Evolutionary conservation across 1,139 yeast genomes (phyloP).

Genomic region (Entelexis paramagnoliae): DNA sequence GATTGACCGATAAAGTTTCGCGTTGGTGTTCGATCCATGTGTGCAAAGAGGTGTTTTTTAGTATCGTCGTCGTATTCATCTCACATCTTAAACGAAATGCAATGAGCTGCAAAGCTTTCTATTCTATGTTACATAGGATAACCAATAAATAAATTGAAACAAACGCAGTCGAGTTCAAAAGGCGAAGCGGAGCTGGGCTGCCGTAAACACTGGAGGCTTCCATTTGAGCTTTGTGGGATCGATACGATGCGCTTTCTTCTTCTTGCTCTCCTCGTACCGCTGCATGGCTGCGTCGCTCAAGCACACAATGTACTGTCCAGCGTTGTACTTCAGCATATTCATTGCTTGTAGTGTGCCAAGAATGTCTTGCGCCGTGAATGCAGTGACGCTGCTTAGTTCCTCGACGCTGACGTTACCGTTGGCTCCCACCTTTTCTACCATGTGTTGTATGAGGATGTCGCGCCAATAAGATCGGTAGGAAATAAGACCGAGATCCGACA

Average conservation of each 20-base stretch:
- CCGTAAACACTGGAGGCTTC: constrained; percentile 96
- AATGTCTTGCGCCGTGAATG: constrained; percentile 96
- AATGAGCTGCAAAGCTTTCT: too few relatives aligned
- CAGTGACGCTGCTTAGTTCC: constrained; percentile 72
- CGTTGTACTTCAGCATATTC: constrained; percentile 81
- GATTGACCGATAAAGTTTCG: constrained; percentile 5
- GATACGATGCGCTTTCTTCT: constrained; percentile 66
- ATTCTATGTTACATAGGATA: neutral
- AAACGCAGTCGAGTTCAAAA: neutral
- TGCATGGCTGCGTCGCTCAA: constrained; percentile 73
- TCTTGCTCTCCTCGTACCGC: constrained; percentile 61
- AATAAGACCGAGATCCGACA: constrained; percentile 84
- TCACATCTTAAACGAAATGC: too few relatives aligned
- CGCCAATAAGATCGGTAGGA: constrained; percentile 97
- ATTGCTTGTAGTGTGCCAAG: constrained; percentile 85
- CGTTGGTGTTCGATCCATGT: too few relatives aligned
- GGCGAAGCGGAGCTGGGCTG: constrained; percentile 76
- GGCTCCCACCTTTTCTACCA: constrained; percentile 45
- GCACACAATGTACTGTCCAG: constrained; percentile 92
- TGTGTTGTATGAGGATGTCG: constrained; percentile 64
- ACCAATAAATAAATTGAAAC: constrained; percentile 1
- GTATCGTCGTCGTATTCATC: too few relatives aligned
- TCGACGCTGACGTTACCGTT: constrained; percentile 70
- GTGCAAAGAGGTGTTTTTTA: too few relatives aligned
- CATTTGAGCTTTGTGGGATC: constrained; percentile 66